These are phyloP conservation scores for Sarocladium strictum DNA, from an alignment of 2,329 filamentous ascomycete species.

Conservation along the genomic window DNA sequence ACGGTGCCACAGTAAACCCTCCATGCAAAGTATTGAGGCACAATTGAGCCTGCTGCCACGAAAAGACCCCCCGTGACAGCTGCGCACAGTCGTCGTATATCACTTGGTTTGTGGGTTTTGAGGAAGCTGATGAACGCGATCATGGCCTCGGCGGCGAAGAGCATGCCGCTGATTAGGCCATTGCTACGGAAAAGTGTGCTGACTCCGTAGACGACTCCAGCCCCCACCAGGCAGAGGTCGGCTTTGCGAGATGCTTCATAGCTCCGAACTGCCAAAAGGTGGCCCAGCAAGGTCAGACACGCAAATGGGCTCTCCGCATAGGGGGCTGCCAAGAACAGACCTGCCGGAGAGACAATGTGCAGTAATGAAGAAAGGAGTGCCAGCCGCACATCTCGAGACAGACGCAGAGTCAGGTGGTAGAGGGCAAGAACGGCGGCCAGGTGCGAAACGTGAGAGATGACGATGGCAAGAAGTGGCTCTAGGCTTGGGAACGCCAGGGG, in stretches of 20 bases:
- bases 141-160: slow-evolving; percentile 60
- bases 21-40: slow-evolving; percentile 75
- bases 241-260: slow-evolving; percentile 19
- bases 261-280: slow-evolving; percentile 58
- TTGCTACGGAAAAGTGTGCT: slow-evolving; percentile 78
- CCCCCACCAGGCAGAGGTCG: slow-evolving; percentile 50
- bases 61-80: slow-evolving; percentile 61
- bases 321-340: slow-evolving; percentile 81
- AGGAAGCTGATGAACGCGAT: slow-evolving; percentile 35
- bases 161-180: slow-evolving; percentile 72
- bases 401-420: slow-evolving; percentile 53
- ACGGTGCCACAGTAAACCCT: slow-evolving; percentile 54
- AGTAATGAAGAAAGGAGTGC: slow-evolving; percentile 65
- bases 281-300: slow-evolving; percentile 68
- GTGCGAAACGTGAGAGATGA: slow-evolving; percentile 69
- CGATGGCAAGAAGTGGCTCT: slow-evolving; percentile 52
- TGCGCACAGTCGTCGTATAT: slow-evolving; percentile 24
- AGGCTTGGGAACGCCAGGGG: slow-evolving; percentile 19
- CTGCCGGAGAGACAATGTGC: slow-evolving; percentile 81
- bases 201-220: slow-evolving; percentile 65
- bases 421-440: slow-evolving; percentile 68
- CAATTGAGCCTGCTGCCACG: slow-evolving; percentile 59
- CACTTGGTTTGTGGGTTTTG: background rate
- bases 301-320: slow-evolving; percentile 80
- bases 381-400: slow-evolving; percentile 43